These are phyloP conservation scores for Malania oleifera DNA, from an alignment of 164 flowering plant genomes.

Conservation along the genomic window DNA sequence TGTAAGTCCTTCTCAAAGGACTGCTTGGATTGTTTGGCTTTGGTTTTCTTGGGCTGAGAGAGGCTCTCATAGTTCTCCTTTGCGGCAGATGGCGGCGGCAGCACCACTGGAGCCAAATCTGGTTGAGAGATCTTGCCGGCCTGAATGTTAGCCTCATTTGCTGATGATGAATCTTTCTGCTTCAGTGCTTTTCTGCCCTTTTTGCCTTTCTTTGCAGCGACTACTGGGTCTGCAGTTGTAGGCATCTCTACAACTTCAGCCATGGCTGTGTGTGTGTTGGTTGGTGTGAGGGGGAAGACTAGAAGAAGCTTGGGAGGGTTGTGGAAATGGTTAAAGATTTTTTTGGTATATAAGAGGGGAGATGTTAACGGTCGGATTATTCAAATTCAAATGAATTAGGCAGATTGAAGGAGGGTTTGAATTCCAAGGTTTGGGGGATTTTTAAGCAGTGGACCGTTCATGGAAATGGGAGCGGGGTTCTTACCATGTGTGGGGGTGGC, in stretches of 20 bases:
- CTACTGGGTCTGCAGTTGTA: slow-evolving; percentile 12
- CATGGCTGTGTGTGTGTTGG: slow-evolving; percentile 21
- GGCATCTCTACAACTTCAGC: slow-evolving; percentile 27
- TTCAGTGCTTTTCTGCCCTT: slow-evolving; percentile 53
- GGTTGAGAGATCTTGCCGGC: slow-evolving; percentile 32
- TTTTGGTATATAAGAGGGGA: background rate
- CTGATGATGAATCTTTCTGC: slow-evolving; percentile 43
- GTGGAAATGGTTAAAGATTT: background rate
- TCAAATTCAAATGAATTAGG: slow-evolving; percentile 31
- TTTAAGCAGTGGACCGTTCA: too few relatives aligned
- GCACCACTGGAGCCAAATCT: slow-evolving; percentile 25
- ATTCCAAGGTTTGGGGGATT: background rate
- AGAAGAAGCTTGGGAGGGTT: background rate
- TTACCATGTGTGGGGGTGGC: too few relatives aligned
- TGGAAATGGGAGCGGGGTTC: too few relatives aligned
- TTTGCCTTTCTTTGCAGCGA: slow-evolving; percentile 33
- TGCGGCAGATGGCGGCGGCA: slow-evolving; percentile 9
- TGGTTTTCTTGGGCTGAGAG: slow-evolving; percentile 25
- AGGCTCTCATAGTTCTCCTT: slow-evolving; percentile 57
- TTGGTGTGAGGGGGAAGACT: slow-evolving; percentile 8
- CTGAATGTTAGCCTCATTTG: slow-evolving; percentile 45
- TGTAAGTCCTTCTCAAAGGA: slow-evolving; percentile 64
- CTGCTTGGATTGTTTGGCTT: slow-evolving; percentile 17
- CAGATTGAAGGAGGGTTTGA: background rate
- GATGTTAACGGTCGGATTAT: slow-evolving; percentile 36